A percentile compares a stretch with the other conserved stretches of the same genome.
These are phyloP conservation scores for Fusarium chaquense DNA, from an alignment of 2,329 filamentous ascomycete species.

Conservation along the genomic window DNA sequence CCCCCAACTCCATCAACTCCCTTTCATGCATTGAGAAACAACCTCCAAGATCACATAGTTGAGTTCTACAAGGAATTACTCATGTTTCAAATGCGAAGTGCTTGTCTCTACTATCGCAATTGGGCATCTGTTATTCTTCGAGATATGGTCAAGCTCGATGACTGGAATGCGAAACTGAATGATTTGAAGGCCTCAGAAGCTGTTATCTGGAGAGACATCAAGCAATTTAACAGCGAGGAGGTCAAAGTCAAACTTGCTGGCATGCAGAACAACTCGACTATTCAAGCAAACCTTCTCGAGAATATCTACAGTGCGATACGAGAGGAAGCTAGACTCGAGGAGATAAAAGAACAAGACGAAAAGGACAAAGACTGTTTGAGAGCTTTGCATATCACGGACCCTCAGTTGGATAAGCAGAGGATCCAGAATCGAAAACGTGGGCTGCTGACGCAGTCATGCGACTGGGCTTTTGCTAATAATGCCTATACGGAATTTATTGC, in stretches of 20 bases:
- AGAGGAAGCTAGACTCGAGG: neutral
- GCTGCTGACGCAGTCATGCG: neutral
- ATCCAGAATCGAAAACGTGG: neutral
- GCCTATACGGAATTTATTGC: neutral
- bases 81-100: neutral
- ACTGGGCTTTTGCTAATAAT: neutral
- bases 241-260: neutral
- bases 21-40: neutral
- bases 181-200: neutral
- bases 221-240: slow-evolving; percentile 6
- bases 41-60: neutral
- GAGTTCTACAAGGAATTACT: neutral
- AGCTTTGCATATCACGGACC: neutral
- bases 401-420: neutral
- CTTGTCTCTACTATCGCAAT: neutral
- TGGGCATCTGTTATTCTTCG: neutral
- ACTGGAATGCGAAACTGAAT: neutral
- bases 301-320: neutral
- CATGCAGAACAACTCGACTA: too few relatives aligned
- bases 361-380: neutral
- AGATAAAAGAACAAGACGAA: neutral
- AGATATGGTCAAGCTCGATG: neutral
- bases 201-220: neutral
- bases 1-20: neutral
- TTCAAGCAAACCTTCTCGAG: neutral